These are phyloP conservation scores for Castanea crenata DNA, from an alignment of 306 rosid genomes.

Conservation along the genomic window DNA sequence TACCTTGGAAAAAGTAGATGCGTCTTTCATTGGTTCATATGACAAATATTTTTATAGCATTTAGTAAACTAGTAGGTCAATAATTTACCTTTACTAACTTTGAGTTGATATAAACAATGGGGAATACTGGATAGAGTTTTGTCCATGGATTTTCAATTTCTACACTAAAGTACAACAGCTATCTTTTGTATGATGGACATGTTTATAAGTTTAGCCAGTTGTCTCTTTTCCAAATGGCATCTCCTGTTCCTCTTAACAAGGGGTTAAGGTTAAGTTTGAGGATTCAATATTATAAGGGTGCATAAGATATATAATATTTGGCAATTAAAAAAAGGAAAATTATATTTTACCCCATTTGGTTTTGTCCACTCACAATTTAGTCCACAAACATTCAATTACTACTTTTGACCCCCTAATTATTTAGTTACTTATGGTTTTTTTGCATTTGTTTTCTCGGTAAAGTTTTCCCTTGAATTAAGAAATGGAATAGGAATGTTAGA, in stretches of 20 bases:
- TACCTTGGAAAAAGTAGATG: neutral
- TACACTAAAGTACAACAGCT: neutral
- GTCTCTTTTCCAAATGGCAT: neutral
- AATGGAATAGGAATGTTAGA: slow-evolving; percentile 10
- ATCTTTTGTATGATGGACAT: neutral
- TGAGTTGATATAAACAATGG: neutral
- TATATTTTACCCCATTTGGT: too few species aligned
- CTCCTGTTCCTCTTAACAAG: neutral
- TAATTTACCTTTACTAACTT: neutral
- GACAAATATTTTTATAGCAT: neutral
- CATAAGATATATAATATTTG: too few species aligned
- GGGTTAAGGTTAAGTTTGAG: too few species aligned
- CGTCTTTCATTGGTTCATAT: slow-evolving; percentile 1
- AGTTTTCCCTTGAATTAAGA: slow-evolving; percentile 6
- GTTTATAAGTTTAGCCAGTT: neutral
- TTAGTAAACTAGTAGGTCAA: neutral
- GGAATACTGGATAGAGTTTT: neutral
- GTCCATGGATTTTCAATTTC: neutral
- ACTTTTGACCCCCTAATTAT: too few species aligned
- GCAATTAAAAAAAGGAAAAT: too few species aligned
- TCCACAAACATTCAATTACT: too few species aligned
- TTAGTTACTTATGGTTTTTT: neutral
- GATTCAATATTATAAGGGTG: too few species aligned
- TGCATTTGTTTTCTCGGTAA: neutral
- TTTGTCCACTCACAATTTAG: too few species aligned